Conservation (phyloP, 768 basidiomycete genomes). For the Boletus reticuloceps region DNA sequence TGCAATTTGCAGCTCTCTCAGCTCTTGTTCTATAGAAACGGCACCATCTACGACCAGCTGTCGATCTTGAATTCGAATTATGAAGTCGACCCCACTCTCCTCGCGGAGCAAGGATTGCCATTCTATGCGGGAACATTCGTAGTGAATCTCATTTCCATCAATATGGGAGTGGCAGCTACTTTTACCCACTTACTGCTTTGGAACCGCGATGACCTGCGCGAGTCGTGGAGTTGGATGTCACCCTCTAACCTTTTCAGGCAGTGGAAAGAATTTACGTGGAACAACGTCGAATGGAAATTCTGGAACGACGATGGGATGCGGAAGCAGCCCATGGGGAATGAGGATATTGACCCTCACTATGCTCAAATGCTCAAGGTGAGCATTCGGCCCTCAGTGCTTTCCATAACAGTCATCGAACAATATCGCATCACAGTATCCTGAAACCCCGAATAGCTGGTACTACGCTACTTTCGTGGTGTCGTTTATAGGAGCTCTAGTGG, state of each 20-base stretch:
- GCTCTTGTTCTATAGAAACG: constrained; percentile 49
- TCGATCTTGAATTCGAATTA: constrained; percentile 52
- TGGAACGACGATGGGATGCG: constrained; percentile 24
- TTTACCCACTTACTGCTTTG: constrained; percentile 50
- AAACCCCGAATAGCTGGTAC: constrained; percentile 35
- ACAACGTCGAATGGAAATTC: constrained; percentile 39
- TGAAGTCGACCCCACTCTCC: constrained; percentile 46
- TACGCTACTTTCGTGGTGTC: constrained; percentile 21
- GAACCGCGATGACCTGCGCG: constrained; percentile 49
- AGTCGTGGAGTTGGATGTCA: constrained; percentile 45
- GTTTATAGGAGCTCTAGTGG: constrained; percentile 52
- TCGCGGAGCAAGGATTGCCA: constrained; percentile 38
- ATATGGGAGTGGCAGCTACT: constrained; percentile 40
- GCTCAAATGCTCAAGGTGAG: constrained; percentile 47
- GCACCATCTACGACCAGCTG: constrained; percentile 49
- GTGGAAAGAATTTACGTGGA: constrained; percentile 23
- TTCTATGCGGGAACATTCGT: constrained; percentile 29
- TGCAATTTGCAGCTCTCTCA: constrained; percentile 40
- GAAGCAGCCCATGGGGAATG: constrained; percentile 31
- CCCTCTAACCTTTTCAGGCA: constrained; percentile 29
- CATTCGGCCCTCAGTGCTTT: constrained; percentile 12
- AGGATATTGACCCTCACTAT: constrained; percentile 54
- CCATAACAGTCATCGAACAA: not conserved
- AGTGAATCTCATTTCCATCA: constrained; percentile 13
- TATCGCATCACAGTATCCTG: constrained; percentile 27